Evolutionary conservation across 768 basidiomycete genomes (phyloP), one percentile per base, ranked within the genome.

Genomic region (Leccinum boreale): DNA sequence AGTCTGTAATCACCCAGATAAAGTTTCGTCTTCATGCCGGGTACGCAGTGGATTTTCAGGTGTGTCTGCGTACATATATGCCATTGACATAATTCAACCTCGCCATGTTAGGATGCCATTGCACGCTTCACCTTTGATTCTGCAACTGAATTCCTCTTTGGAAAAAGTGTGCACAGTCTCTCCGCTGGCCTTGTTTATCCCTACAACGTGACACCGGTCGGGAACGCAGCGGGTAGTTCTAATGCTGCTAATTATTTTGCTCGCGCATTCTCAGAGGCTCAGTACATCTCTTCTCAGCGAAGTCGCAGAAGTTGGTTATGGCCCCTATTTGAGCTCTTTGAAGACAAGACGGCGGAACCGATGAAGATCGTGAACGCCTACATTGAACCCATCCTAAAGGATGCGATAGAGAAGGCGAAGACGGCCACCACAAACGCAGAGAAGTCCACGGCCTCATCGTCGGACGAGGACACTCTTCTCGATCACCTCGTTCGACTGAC

Each of bases 111-210:
- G 80, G 85, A 85, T 62, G 70, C 84, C 3, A 80, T 85, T 65
- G 79, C 77, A 3, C 78, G 85, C 2, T 87, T 86, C 65, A 86
- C 86, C 0, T 78, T 88, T 23, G 87, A 89, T 71, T 78, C 83
- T 2, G 85, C 85, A 2, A 81, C 84, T 0, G 84, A 86, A 55
- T 86, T 86, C 64, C 77, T 89, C 35, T 86, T 87, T 54, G 85
- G 85, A 3, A 73, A 73, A 52, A 81, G 81, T 62, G 81, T 86
- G 3, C 70, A 85, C 57, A 79, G 76, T 57, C 79, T 87, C 31
- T 68, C 75, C 4, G 77, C 78, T 3, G 75, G 75, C 14, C 71
- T 87, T 14, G 82, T 82, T 10, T 84, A 81, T 57, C 84, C 85
- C 0, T 73, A 76, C 65, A 77, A 80, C 45, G 71, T 70, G 11